Base-by-base conservation (phyloP, 768 basidiomycete genomes). In the Rhizopogon roseolus region DNA sequence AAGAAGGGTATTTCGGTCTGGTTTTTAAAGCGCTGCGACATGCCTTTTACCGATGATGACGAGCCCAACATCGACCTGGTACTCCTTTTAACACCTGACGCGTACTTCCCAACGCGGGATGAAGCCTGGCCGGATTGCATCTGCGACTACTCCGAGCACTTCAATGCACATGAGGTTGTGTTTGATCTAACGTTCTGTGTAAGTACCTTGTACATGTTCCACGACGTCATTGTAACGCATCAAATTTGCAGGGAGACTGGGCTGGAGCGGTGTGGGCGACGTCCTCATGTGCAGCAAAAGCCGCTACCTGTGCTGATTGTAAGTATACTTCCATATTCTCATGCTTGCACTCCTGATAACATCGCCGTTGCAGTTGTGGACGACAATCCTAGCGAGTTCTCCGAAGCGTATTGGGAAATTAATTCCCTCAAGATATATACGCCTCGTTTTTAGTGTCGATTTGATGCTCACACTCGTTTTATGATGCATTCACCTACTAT, bases 371-470 rank as follows among this genome's bases (percentile, higher is more conserved):
- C 52, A 85, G 83, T 75, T 58, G 86, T 88, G 29, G 66, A 81
- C 64, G 76, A 80, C 55, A 77, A 83, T 58, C 86, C 88, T 0
- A 54, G 61, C 5, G 76, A 74, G 11, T 89, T 89, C 67, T 39
- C 55, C 10, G 73, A 85, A 16, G 84, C 88, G 1, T 89, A 84
- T 66, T 90, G 86, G 85, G 81, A 81, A 57, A 75, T 90, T 65
- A 80, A 81, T 59, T 76, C 78, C 16, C 65, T 89, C 34, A 73
- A 76, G 32, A 73, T 87, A 14, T 90, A 86, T 61, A 72, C 68
- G 19, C 17, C 36, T 25, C 1, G 2, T 39, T 14, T 54, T 41
- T 49, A 17, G 25, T 29, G 11, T 29, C 49, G 50, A 54, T 22
- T 34, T 48, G 45, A 48, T 22, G 5, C 32, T n/a, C 14, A 3